Conservation (phyloP, 2,329 filamentous ascomycete genomes). For the Aphanocladium album region DNA sequence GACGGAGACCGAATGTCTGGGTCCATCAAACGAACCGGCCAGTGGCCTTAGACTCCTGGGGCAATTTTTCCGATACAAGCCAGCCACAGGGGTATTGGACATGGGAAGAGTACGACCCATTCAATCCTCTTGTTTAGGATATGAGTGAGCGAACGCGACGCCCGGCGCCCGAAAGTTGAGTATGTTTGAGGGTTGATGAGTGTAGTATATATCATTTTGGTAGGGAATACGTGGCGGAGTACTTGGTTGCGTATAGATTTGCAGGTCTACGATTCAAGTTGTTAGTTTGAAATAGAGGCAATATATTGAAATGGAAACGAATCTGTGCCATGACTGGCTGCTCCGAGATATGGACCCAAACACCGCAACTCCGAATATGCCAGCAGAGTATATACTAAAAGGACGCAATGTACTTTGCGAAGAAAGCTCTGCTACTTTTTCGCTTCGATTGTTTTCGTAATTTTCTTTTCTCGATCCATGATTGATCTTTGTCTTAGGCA, state of each 20-base stretch:
- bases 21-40: constrained; percentile 12
- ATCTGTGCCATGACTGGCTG: neutral
- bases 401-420: neutral
- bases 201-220: neutral
- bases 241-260: neutral
- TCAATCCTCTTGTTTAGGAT: neutral
- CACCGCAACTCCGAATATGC: constrained; percentile 11
- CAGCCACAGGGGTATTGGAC: constrained; percentile 3
- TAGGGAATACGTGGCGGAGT: neutral
- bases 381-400: constrained; percentile 1
- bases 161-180: neutral
- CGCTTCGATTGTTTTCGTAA: neutral
- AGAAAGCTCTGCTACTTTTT: neutral
- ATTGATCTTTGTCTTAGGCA: neutral
- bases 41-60: constrained; percentile 23
- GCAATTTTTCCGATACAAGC: constrained; percentile 3
- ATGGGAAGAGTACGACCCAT: constrained; percentile 10
- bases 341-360: neutral
- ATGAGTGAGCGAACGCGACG: neutral
- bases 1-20: constrained; percentile 17
- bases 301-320: neutral
- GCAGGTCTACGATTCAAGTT: neutral
- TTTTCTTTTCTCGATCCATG: neutral
- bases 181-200: neutral
- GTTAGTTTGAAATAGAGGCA: neutral